Conservation (phyloP, 148 eudicot genomes). For the Bassia scoparia region DNA sequence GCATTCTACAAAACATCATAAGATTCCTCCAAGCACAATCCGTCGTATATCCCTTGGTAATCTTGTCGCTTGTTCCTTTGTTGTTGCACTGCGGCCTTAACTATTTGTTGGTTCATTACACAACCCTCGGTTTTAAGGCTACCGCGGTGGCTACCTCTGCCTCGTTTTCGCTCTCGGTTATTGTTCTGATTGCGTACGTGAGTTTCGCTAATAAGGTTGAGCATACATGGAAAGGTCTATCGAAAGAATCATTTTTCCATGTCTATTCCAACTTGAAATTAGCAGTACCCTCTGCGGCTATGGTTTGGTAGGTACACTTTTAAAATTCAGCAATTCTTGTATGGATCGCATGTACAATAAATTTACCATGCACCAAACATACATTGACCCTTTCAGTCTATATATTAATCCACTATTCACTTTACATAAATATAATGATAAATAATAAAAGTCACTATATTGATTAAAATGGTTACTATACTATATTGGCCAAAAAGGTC, state of each 20-base stretch:
- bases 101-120: conserved; percentile 40
- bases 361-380: no score
- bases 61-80: conserved; percentile 47
- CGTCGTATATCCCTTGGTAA: conserved; percentile 44
- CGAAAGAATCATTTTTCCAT: conserved; percentile 37
- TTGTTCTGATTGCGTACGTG: conserved; percentile 41
- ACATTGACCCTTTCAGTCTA: no score
- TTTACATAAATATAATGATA: no score
- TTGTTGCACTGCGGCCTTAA: conserved; percentile 39
- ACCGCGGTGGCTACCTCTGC: conserved; percentile 66
- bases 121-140: conserved; percentile 45
- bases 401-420: no score
- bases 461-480: no score
- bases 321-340: no score
- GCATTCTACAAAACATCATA: conserved; percentile 48
- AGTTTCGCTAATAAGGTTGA: conserved; percentile 30
- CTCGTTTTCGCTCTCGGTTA: conserved; percentile 51
- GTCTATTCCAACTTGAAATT: conserved; percentile 43
- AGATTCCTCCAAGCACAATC: conserved; percentile 80
- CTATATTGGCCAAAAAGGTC: no score
- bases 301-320: conserved; percentile 85
- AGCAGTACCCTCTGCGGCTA: conserved; percentile 71
- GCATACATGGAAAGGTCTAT: conserved; percentile 56
- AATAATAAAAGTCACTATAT: no score
- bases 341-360: no score